phyloP scores from a whole-genome alignment of 2,329 filamentous ascomycete genomes.

The Penicillium sp. region DNA sequence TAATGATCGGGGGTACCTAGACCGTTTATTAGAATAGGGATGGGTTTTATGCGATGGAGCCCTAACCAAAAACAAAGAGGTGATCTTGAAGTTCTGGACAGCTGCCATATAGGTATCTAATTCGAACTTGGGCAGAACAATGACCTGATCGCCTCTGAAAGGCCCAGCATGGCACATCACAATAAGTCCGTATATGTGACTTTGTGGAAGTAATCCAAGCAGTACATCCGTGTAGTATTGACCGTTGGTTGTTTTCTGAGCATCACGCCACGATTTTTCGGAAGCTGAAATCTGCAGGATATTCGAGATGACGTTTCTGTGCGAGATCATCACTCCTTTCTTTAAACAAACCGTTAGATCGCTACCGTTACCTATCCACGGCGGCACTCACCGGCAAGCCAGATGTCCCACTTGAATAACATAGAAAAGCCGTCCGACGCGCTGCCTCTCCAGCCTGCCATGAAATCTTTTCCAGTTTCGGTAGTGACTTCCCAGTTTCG shows the following conservation, averaged over 20 bases:
- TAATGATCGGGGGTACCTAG: conserved; percentile 79
- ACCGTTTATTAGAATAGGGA: not conserved
- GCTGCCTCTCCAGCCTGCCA: conserved; percentile 51
- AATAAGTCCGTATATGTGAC: conserved; percentile 80
- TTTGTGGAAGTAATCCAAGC: conserved; percentile 77
- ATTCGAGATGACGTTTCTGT: conserved; percentile 79
- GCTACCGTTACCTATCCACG: not conserved
- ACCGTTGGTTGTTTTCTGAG: conserved; percentile 39
- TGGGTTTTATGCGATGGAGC: not conserved
- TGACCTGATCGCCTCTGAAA: conserved; percentile 73
- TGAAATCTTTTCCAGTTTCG: conserved; percentile 44
- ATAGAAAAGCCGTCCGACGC: conserved; percentile 74
- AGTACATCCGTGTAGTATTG: conserved; percentile 59
- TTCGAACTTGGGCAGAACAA: conserved; percentile 77
- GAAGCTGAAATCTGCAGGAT: conserved; percentile 65
- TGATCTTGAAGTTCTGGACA: conserved; percentile 72
- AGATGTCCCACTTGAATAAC: conserved; percentile 80
- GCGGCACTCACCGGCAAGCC: conserved; percentile 67
- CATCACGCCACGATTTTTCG: conserved; percentile 48
- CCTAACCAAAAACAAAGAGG: conserved; percentile 67
- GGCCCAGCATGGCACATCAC: conserved; percentile 69
- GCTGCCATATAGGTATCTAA: conserved; percentile 66
- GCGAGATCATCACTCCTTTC: conserved; percentile 86
- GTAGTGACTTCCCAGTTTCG: conserved; percentile 58
- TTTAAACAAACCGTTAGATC: conserved; percentile 39